phyloP scores from a whole-genome alignment of 306 rosid genomes.

The Cicer yamashitae region DNA sequence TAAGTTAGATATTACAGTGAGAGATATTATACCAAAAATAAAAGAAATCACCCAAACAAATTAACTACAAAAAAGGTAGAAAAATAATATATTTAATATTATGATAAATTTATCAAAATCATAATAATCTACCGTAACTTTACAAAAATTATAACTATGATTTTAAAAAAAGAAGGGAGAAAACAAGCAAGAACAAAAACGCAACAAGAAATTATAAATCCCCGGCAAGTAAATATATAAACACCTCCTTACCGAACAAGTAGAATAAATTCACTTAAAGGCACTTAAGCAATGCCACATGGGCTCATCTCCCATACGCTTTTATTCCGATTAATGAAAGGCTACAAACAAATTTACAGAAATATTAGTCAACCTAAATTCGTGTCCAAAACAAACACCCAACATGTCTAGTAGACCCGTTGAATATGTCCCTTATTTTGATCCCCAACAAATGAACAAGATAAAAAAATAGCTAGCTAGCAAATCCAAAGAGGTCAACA shows the following conservation, averaged over 20 bases:
- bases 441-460: conserved; percentile 21
- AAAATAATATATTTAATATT: too few relatives aligned
- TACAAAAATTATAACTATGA: too few relatives aligned
- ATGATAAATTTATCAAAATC: too few relatives aligned
- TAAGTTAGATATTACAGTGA: too few relatives aligned
- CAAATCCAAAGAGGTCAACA: conserved; percentile 27
- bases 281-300: conserved; percentile 35
- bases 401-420: conserved; percentile 46
- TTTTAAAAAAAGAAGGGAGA: too few relatives aligned
- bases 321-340: conserved; percentile 35
- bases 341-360: conserved; percentile 12
- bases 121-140: too few relatives aligned
- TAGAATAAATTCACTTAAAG: conserved; percentile 38
- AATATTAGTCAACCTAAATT: conserved; percentile 9
- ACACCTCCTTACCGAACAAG: conserved; percentile 40
- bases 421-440: conserved; percentile 40
- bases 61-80: too few relatives aligned
- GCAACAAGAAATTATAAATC: background rate
- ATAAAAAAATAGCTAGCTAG: conserved; percentile 35
- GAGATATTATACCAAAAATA: too few relatives aligned
- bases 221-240: background rate
- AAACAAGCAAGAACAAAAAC: background rate
- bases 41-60: too few relatives aligned
- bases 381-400: conserved; percentile 26
- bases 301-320: conserved; percentile 20